Percentiles rank a stretch among this genome's conserved stretches.
Evolutionary conservation across 2,329 filamentous ascomycete species (phyloP).

Genomic region (Aaosphaeria pasadenensis): DNA sequence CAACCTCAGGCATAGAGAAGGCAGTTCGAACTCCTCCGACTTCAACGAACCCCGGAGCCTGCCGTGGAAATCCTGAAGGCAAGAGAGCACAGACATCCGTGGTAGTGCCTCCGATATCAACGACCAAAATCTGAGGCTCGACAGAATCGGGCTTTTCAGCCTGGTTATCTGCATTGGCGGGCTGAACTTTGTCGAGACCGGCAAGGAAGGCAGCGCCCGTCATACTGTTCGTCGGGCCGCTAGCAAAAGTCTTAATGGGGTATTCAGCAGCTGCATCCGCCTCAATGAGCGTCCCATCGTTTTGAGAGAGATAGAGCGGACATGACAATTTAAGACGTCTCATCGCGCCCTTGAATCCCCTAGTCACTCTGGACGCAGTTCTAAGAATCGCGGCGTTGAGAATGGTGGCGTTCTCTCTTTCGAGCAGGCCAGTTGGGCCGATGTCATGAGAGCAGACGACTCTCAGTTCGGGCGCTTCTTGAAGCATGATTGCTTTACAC

Average conservation of each 20-base stretch:
- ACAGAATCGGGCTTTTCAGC: slow-evolving; percentile 42
- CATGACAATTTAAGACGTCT: background rate
- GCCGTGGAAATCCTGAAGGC: slow-evolving; percentile 59
- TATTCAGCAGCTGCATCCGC: background rate
- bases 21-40: slow-evolving; percentile 59
- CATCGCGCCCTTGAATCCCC: background rate
- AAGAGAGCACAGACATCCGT: slow-evolving; percentile 60
- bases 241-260: background rate
- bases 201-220: background rate
- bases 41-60: slow-evolving; percentile 59
- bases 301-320: background rate
- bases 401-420: slow-evolving; percentile 64
- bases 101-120: slow-evolving; percentile 66
- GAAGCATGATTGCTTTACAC: background rate
- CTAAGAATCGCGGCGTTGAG: slow-evolving; percentile 61
- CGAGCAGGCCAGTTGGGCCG: slow-evolving; percentile 50
- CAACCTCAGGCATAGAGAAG: slow-evolving; percentile 46
- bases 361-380: slow-evolving; percentile 42
- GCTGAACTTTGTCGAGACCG: background rate
- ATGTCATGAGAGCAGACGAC: slow-evolving; percentile 12
- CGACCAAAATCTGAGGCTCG: slow-evolving; percentile 42
- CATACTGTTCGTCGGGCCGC: background rate
- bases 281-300: background rate
- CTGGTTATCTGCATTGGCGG: slow-evolving; percentile 12
- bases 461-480: background rate